Percentiles rank a stretch among this genome's conserved stretches.
These are phyloP conservation scores for Populus hybrid DNA, from an alignment of 441 rosid genomes.

Conservation along the genomic window DNA sequence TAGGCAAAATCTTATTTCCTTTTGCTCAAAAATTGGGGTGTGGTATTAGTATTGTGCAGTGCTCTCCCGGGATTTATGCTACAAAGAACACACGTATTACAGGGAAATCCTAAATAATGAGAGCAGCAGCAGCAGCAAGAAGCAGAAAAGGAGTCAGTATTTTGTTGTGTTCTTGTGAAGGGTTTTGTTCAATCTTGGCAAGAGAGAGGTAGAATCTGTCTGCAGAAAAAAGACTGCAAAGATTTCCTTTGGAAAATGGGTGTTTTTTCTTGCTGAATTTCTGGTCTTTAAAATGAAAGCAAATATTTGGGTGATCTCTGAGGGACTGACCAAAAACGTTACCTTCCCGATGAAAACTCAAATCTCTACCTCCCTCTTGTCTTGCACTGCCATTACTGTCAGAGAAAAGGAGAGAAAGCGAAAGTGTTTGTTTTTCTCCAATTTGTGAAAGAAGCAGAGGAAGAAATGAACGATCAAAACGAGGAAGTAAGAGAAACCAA, in stretches of 20 bases:
- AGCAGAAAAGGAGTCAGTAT: slow-evolving; percentile 28
- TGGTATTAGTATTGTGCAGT: slow-evolving; percentile 21
- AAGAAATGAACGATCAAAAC: slow-evolving; percentile 52
- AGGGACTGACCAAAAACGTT: slow-evolving; percentile 38
- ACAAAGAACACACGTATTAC: slow-evolving; percentile 67
- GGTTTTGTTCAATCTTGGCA: slow-evolving; percentile 45
- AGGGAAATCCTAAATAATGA: slow-evolving; percentile 55
- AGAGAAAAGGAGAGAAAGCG: slow-evolving; percentile 34
- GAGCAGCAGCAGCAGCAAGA: slow-evolving; percentile 27
- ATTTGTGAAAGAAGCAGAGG: slow-evolving; percentile 16
- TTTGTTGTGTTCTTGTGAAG: slow-evolving; percentile 17
- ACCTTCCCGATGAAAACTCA: slow-evolving; percentile 81
- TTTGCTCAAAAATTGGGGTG: slow-evolving; percentile 34
- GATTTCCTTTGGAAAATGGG: slow-evolving; percentile 42
- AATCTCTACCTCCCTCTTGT: slow-evolving; percentile 27
- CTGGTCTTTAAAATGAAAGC: slow-evolving; percentile 4
- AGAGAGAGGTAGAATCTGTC: slow-evolving; percentile 5
- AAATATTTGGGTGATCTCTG: slow-evolving; percentile 9
- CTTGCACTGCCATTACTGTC: slow-evolving; percentile 69
- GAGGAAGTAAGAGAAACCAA: slow-evolving; percentile 27
- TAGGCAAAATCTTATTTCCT: slow-evolving; percentile 22
- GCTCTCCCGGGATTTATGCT: slow-evolving; percentile 94
- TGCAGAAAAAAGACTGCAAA: slow-evolving; percentile 39
- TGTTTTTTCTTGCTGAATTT: slow-evolving; percentile 3
- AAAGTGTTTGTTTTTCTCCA: slow-evolving; percentile 10